Conservation (phyloP, 2,329 filamentous ascomycete species). For the Alternaria sp. region DNA sequence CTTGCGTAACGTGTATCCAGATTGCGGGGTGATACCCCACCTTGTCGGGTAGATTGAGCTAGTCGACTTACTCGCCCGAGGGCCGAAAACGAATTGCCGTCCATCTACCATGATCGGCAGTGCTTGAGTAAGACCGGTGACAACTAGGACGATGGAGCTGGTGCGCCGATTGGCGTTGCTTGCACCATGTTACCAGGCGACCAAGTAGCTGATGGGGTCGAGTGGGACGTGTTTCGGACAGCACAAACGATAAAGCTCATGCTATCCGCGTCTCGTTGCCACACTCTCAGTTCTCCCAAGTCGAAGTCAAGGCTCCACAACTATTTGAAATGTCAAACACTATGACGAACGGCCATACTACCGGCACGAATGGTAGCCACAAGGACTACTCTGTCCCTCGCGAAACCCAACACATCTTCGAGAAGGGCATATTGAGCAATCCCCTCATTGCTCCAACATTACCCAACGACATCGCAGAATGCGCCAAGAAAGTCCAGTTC, state of each 20-base stretch:
- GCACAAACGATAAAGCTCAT: not conserved
- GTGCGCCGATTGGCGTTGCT: not conserved
- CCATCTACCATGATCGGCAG: conserved; percentile 1
- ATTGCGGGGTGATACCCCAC: conserved; percentile 1
- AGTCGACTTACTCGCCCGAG: conserved; percentile 35
- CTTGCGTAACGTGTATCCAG: not conserved
- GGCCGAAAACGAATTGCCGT: conserved; percentile 2
- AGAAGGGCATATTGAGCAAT: conserved; percentile 54
- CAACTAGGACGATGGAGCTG: not conserved
- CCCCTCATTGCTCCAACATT: conserved; percentile 48
- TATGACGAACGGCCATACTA: not conserved
- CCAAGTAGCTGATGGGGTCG: not conserved
- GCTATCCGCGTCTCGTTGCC: not conserved
- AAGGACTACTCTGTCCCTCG: conserved; percentile 36
- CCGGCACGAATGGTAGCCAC: conserved; percentile 10
- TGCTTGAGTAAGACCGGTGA: not conserved
- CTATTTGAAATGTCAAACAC: not conserved
- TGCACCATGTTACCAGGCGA: not conserved
- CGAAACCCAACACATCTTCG: conserved; percentile 31
- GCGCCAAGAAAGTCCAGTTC: conserved; percentile 49
- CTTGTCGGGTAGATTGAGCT: not conserved
- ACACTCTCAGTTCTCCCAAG: too few species aligned
- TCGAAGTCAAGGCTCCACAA: not conserved
- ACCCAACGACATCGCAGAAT: conserved; percentile 46
- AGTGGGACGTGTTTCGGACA: not conserved